Conservation (phyloP, 176 grass and related monocot genomes). For the Zizania latifolia region DNA sequence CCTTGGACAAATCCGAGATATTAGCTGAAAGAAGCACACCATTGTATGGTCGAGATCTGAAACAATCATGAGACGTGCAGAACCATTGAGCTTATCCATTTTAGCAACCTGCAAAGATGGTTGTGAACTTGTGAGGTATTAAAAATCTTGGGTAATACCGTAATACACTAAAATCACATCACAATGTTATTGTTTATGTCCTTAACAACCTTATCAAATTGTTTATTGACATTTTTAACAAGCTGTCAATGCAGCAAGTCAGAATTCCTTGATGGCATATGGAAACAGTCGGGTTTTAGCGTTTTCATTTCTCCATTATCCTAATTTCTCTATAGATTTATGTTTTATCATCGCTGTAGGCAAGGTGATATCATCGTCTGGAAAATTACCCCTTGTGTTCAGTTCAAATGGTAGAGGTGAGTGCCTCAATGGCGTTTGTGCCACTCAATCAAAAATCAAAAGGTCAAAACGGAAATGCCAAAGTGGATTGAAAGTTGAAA, state of each 20-base stretch:
- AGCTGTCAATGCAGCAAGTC: not conserved
- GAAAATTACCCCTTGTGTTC: not conserved
- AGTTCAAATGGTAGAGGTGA: not conserved
- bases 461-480: not conserved
- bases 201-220: not conserved
- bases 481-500: no score
- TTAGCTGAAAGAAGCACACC: conserved; percentile 33
- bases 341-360: no score
- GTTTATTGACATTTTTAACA: not conserved
- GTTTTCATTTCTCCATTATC: not conserved
- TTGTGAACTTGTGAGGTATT: not conserved
- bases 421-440: not conserved
- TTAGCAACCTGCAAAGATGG: conserved; percentile 27
- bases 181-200: not conserved
- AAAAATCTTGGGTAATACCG: not conserved
- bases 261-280: not conserved
- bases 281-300: not conserved
- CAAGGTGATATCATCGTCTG: not conserved
- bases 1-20: not conserved
- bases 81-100: conserved; percentile 74
- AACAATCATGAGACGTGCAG: conserved; percentile 93
- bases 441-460: not conserved
- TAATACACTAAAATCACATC: not conserved
- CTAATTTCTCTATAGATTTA: not conserved
- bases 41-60: conserved; percentile 97